Evolutionary conservation across 2,329 filamentous ascomycete genomes (phyloP), one percentile per base, ranked within the genome.

Genomic region (Alternaria hordeiaustralica): DNA sequence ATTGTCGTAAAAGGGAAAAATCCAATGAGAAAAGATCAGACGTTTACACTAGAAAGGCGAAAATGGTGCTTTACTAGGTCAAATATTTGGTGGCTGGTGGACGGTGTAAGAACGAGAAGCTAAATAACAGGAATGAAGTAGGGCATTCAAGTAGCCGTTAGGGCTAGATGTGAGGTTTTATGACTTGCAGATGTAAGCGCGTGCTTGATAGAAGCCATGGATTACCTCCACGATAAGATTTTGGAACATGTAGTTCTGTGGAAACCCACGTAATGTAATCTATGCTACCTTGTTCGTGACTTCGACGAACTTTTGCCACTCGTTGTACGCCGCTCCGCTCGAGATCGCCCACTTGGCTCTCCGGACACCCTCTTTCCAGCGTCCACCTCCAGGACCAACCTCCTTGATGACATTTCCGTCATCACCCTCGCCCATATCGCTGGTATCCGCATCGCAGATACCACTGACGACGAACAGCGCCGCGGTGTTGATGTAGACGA

Each of bases 321-420:
- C 90, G 77, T 85, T 90, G 85, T 92, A 89, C n/a, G 95, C 93
- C 78, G 90, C 89, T 50, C 95, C 94, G 78, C 93, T 97, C 80
- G 90, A 88, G 51, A 99, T 87, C 11, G 93, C 93, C 92, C 93
- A 96, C 72, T 91, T 89, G 15, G 96, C 96, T 77, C 93, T 87
- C 72, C 95, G 86, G 13, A 97, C 88, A 56, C 95, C 96, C 78
- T 97, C 95, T 83, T 97, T 99, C 96, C 96, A 99, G 74, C 95
- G 87, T 61, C 92, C 88, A 13, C 92, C 92, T 11, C 91, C 94
- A 6, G 94, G 94, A 0, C 96, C 95, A 51, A 91, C 85, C 78
- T 98, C 94, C 15, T 83, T 88, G 66, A 97, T 87, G 50, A 97
- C 93, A 45, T 90, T 85, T 0, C 93, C 92, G 73, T 95, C 92